A percentile compares a stretch with the other conserved stretches of the same genome.
These are phyloP conservation scores for Podosphaera xanthii DNA, from an alignment of 2,329 filamentous ascomycete species.

Conservation along the genomic window DNA sequence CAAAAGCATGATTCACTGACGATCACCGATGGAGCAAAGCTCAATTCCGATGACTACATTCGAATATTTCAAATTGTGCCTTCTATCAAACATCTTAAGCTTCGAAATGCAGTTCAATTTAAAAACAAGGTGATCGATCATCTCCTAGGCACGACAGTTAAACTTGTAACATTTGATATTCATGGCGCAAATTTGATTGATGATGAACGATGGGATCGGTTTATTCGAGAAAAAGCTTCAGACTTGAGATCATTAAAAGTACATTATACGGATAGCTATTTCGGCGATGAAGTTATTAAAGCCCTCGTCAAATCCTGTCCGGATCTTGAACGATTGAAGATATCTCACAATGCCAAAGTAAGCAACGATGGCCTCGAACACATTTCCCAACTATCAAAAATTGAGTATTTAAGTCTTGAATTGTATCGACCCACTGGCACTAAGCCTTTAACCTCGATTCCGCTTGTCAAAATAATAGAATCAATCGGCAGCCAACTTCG, in stretches of 20 bases:
- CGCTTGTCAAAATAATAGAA: constrained; percentile 36
- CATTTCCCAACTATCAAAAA: constrained; percentile 35
- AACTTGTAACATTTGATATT: constrained; percentile 52
- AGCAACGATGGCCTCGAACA: constrained; percentile 39
- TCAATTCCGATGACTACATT: constrained; percentile 55
- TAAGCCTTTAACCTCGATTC: constrained; percentile 20
- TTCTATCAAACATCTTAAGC: constrained; percentile 43
- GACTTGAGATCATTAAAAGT: constrained; percentile 48
- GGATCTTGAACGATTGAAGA: constrained; percentile 50
- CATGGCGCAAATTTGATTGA: constrained; percentile 69
- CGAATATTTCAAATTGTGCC: constrained; percentile 59
- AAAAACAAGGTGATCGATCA: constrained; percentile 70
- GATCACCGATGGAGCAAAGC: constrained; percentile 36
- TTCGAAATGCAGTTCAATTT: constrained; percentile 76
- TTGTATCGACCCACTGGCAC: constrained; percentile 23
- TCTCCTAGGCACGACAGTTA: constrained; percentile 45
- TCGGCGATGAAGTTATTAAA: constrained; percentile 46
- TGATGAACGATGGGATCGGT: constrained; percentile 49
- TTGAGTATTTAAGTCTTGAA: constrained; percentile 57
- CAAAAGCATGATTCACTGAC: constrained; percentile 26
- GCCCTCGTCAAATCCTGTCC: constrained; percentile 42
- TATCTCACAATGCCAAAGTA: constrained; percentile 58
- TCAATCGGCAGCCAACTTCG: constrained; percentile 41
- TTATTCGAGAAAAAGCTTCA: constrained; percentile 41
- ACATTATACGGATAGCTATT: constrained; percentile 63